Evolutionary conservation across 129 eudicot species (phyloP).

Genomic region (Deinandra increscens): DNA sequence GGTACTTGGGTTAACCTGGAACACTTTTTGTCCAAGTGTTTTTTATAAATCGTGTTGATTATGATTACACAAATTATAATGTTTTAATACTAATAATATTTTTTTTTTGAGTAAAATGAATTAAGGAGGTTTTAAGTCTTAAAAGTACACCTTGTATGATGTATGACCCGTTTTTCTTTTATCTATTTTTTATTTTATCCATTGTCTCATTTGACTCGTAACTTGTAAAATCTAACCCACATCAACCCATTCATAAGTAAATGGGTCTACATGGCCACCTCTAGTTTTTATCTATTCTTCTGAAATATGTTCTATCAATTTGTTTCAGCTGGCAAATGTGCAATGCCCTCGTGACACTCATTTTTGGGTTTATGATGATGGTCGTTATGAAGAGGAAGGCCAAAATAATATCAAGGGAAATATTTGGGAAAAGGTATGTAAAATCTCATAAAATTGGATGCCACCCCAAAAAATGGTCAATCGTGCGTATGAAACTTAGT

Average conservation of each 20-base stretch:
- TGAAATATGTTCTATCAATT: conserved; percentile 14
- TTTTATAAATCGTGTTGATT: background rate
- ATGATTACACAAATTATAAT: background rate
- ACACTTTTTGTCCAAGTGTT: background rate
- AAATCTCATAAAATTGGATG: background rate
- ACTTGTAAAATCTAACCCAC: background rate
- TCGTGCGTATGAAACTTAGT: background rate
- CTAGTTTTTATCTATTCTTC: background rate
- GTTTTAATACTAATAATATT: background rate
- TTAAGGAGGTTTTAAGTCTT: background rate
- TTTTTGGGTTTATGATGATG: conserved; percentile 58
- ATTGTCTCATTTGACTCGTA: background rate
- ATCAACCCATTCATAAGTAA: background rate
- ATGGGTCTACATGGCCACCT: background rate
- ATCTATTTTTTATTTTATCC: background rate
- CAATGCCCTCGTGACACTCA: conserved; percentile 50
- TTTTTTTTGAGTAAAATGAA: background rate
- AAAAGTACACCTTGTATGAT: background rate
- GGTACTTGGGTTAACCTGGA: background rate
- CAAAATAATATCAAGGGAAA: conserved; percentile 57
- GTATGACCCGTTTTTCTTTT: background rate
- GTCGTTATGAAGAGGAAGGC: conserved; percentile 59
- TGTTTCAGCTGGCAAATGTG: conserved; percentile 48
- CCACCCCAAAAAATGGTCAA: conserved; percentile 9
- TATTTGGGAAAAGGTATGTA: conserved; percentile 52